Evolutionary conservation across 768 basidiomycete genomes (phyloP).

Genomic region (Russula sp.): DNA sequence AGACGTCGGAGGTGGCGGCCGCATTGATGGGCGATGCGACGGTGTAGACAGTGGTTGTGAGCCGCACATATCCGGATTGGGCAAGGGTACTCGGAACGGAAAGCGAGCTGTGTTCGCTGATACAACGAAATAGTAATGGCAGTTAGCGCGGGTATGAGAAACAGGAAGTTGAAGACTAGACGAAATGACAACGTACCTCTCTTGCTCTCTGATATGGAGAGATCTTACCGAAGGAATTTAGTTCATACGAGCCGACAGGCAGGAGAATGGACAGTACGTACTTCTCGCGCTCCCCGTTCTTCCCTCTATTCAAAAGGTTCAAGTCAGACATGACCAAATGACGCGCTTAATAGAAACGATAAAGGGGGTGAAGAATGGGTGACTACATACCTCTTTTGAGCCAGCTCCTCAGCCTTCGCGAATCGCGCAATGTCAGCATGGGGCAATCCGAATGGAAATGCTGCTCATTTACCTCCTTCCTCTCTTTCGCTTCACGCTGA

Average conservation of each 20-base stretch:
- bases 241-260: slow-evolving; percentile 1
- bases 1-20: slow-evolving; percentile 11
- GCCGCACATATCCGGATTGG: slow-evolving; percentile 14
- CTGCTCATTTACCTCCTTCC: slow-evolving; percentile 52
- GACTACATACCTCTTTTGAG: slow-evolving; percentile 54
- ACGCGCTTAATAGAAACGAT: slow-evolving; percentile 18
- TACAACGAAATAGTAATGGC: slow-evolving; percentile 12
- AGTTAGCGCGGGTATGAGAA: slow-evolving; percentile 20
- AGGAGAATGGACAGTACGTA: slow-evolving; percentile 25
- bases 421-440: slow-evolving; percentile 10
- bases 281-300: slow-evolving; percentile 29
- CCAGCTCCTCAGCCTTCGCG: slow-evolving; percentile 56
- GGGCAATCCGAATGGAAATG: slow-evolving; percentile 3
- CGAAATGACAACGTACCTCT: slow-evolving; percentile 21
- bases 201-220: slow-evolving; percentile 23
- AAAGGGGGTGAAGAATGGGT: not conserved
- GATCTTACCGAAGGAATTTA: slow-evolving; percentile 13
- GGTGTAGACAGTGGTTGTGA: slow-evolving; percentile 8
- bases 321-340: slow-evolving; percentile 26
- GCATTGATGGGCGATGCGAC: slow-evolving; percentile 5
- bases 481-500: slow-evolving; percentile 78
- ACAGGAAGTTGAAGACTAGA: slow-evolving; percentile 2
- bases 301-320: slow-evolving; percentile 23
- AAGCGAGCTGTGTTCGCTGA: slow-evolving; percentile 24
- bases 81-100: slow-evolving; percentile 13